Percentiles rank a stretch among this genome's conserved stretches.
Evolutionary conservation across 345 rosid genomes (phyloP).

Genomic region (Citropsis articulata): DNA sequence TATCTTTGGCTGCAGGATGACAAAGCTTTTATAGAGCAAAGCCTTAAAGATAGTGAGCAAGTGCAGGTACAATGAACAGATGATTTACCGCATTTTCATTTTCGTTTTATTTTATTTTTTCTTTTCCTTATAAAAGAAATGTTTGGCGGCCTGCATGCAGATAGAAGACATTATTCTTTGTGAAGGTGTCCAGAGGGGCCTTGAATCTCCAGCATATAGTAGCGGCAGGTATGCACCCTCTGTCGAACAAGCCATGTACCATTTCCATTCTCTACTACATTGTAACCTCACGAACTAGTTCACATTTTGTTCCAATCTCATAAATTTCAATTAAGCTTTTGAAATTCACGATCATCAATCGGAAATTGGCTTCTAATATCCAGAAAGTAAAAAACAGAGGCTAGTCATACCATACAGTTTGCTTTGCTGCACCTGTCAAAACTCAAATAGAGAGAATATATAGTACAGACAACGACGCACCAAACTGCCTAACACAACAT

Average conservation of each 20-base stretch:
- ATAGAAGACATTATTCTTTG: slow-evolving; percentile 68
- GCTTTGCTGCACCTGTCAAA: too few species aligned
- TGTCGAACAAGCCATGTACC: slow-evolving; percentile 74
- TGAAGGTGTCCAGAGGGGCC: slow-evolving; percentile 77
- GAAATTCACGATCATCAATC: too few species aligned
- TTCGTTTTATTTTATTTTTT: background rate
- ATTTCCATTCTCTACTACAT: slow-evolving; percentile 60
- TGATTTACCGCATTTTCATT: background rate
- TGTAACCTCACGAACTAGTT: slow-evolving; percentile 29
- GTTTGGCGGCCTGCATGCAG: slow-evolving; percentile 31
- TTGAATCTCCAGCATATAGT: slow-evolving; percentile 65
- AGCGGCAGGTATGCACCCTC: slow-evolving; percentile 70
- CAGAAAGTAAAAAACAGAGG: too few species aligned
- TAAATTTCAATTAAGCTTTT: too few species aligned
- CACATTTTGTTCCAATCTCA: too few species aligned
- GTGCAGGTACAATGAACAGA: slow-evolving; percentile 52
- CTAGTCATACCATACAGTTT: too few species aligned
- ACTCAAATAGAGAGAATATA: too few species aligned
- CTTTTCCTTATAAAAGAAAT: background rate
- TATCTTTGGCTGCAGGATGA: slow-evolving; percentile 50
- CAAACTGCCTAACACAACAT: too few species aligned
- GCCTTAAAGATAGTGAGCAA: slow-evolving; percentile 66
- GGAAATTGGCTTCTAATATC: too few species aligned
- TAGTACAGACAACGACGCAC: too few species aligned
- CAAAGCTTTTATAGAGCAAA: slow-evolving; percentile 52